Evolutionary conservation across 2,329 filamentous ascomycete species (phyloP).

Genomic region (Didymella pomorum): DNA sequence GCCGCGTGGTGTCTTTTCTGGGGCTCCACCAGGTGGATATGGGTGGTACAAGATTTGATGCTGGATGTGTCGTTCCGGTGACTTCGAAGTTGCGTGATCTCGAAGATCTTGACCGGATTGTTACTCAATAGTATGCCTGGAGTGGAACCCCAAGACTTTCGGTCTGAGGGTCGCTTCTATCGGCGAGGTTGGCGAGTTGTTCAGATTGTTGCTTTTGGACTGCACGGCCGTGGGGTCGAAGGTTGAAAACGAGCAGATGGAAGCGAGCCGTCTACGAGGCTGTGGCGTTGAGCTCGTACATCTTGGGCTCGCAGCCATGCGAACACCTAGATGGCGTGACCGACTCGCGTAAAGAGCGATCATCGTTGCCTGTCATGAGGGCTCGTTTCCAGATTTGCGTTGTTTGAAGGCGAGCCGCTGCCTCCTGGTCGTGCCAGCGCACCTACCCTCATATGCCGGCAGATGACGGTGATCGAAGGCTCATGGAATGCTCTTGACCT

Average conservation of each 20-base stretch:
- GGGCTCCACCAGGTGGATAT: slow-evolving; percentile 10
- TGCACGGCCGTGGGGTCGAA: neutral
- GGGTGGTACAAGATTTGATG: slow-evolving; percentile 4
- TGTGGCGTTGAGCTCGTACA: neutral
- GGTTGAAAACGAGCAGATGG: neutral
- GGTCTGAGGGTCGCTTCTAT: slow-evolving; percentile 1
- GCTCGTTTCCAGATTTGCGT: slow-evolving; percentile 7
- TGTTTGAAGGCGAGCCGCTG: slow-evolving; percentile 12
- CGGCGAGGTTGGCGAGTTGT: slow-evolving; percentile 7
- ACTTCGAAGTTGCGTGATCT: slow-evolving; percentile 9
- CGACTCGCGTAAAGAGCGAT: neutral
- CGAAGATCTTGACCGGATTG: slow-evolving; percentile 6
- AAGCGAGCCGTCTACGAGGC: neutral
- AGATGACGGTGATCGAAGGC: slow-evolving; percentile 15
- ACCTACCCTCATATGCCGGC: slow-evolving; percentile 1
- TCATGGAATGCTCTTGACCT: slow-evolving; percentile 26
- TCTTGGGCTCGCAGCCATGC: slow-evolving; percentile 1
- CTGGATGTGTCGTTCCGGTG: slow-evolving; percentile 6
- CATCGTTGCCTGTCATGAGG: neutral
- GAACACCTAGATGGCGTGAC: slow-evolving; percentile 3
- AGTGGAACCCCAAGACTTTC: neutral
- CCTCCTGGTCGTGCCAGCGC: slow-evolving; percentile 7
- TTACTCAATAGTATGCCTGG: neutral
- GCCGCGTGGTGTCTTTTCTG: slow-evolving; percentile 16
- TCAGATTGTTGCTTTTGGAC: neutral